Evolutionary conservation across 768 basidiomycete species (phyloP), one percentile per base, ranked within the genome.

Genomic region (Austroboletus eburneus): DNA sequence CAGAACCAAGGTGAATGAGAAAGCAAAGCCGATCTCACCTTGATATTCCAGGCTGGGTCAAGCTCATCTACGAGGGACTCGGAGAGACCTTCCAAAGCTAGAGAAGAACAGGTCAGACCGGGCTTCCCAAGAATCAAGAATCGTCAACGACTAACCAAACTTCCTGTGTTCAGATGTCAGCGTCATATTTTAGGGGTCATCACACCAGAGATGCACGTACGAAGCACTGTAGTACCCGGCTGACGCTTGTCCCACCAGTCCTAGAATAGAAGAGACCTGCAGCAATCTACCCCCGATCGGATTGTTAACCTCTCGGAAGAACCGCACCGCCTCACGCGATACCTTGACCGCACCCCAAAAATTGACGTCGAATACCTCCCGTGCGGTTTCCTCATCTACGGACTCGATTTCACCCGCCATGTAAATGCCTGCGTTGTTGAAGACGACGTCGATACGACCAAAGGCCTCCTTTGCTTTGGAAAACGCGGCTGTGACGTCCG

Each of bases 241-340:
- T 1, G 38, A 42, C 5, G 58, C 49, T 1, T 1, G 2, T 4
- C 57, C 66, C 0, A 46, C 44, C 5, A 72, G 12, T 3, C 69
- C 73, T 2, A 61, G 40, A 34, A 50, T 49, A 2, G 72, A 72
- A 22, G 65, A 67, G 16, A 64, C 64, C 39, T 72, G 69, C 5
- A 75, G 48, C 9, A 76, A 50, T 10, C 63, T 56, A 1, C 74
- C 73, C 6, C 71, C 72, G 0, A 48, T 44, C 0, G 74, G 72
- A 13, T 56, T 57, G 42, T 72, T 72, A 25, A 64, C 59, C 34
- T 72, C 66, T 10, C 71, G 62, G 54, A 75, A 71, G 44, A 64
- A 60, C 22, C 50, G 48, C 18, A 69, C 50, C 1, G 69, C 62
- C 30, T 69, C 58, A 27, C 39, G 52, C 14, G 49, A 57, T 21